Percentiles rank a stretch among this genome's conserved stretches.
Evolutionary conservation across 495 filamentous ascomycete genomes (phyloP).

Genomic region (Aspergillus steynii): DNA sequence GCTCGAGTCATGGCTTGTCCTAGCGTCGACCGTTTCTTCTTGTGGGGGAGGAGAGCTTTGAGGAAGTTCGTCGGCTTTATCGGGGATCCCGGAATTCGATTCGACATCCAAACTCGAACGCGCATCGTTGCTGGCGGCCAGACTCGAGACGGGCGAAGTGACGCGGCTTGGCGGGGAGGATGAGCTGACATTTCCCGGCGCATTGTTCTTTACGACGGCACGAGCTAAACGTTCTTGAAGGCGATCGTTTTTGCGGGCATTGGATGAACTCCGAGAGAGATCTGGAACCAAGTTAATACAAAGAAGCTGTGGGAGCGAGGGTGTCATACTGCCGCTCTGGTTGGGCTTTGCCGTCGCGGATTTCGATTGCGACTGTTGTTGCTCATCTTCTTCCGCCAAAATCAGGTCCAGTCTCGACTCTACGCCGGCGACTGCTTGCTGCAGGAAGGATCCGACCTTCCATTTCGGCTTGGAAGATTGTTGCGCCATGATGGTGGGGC

Average conservation of each 20-base stretch:
- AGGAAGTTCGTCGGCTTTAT: conserved; percentile 18
- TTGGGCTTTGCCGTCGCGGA: conserved; percentile 24
- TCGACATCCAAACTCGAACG: conserved; percentile 44
- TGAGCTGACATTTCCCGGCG: conserved; percentile 25
- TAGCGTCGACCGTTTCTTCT: conserved; percentile 20
- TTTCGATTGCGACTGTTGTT: conserved; percentile 28
- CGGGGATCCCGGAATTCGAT: conserved; percentile 23
- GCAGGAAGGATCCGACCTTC: conserved; percentile 73
- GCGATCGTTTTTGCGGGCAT: conserved; percentile 64
- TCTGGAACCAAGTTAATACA: conserved; percentile 30
- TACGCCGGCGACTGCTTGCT: conserved; percentile 89
- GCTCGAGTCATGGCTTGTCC: conserved; percentile 36
- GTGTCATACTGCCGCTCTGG: conserved; percentile 24
- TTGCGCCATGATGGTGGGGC: conserved; percentile 37
- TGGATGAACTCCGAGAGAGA: conserved; percentile 54
- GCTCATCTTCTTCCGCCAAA: conserved; percentile 71
- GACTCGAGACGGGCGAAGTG: conserved; percentile 37
- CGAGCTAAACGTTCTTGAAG: conserved; percentile 84
- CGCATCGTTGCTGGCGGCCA: conserved; percentile 34
- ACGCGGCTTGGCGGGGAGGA: conserved; percentile 36
- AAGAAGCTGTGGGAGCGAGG: conserved; percentile 3
- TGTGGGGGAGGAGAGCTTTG: conserved; percentile 14
- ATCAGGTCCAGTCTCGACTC: conserved; percentile 93
- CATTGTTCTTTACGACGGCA: conserved; percentile 53
- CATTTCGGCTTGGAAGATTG: conserved; percentile 41